phyloP scores from a whole-genome alignment of 176 grass and related monocot genomes.

The Oryza punctata region DNA sequence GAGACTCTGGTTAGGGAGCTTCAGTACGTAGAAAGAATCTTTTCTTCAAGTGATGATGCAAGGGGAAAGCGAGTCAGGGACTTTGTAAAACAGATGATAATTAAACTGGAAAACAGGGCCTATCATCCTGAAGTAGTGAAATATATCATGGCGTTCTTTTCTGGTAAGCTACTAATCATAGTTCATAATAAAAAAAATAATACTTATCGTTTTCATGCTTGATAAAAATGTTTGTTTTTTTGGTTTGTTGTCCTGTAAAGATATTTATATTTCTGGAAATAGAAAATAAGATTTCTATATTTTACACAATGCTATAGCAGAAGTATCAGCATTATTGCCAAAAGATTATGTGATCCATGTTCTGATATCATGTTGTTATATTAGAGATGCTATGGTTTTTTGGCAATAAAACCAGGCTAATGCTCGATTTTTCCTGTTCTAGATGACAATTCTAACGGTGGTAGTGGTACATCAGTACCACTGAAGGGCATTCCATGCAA shows the following conservation, averaged over 20 bases:
- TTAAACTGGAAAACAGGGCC: constrained; percentile 57
- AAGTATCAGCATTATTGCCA: background rate
- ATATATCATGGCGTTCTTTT: constrained; percentile 73
- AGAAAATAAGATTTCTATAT: constrained; percentile 10
- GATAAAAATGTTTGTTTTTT: constrained; percentile 10
- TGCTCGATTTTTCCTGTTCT: constrained; percentile 41
- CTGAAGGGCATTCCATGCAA: constrained; percentile 53
- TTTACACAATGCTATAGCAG: background rate
- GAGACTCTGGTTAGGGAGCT: constrained; percentile 77
- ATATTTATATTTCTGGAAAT: constrained; percentile 24
- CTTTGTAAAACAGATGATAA: constrained; percentile 67
- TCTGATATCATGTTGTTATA: constrained; percentile 22
- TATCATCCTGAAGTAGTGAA: constrained; percentile 68
- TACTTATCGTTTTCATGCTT: constrained; percentile 19
- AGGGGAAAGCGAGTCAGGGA: constrained; percentile 68
- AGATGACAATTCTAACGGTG: constrained; percentile 55
- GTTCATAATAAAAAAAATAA: constrained; percentile 10
- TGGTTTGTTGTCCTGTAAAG: background rate
- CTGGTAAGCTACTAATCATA: constrained; percentile 61
- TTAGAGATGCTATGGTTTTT: constrained; percentile 8
- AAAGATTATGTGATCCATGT: constrained; percentile 10
- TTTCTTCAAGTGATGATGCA: constrained; percentile 67
- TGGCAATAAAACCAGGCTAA: constrained; percentile 24
- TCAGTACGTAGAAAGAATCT: constrained; percentile 75
- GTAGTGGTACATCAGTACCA: constrained; percentile 44